Base-by-base conservation (phyloP, 768 basidiomycete species). In the Xerocomus potaroensis region DNA sequence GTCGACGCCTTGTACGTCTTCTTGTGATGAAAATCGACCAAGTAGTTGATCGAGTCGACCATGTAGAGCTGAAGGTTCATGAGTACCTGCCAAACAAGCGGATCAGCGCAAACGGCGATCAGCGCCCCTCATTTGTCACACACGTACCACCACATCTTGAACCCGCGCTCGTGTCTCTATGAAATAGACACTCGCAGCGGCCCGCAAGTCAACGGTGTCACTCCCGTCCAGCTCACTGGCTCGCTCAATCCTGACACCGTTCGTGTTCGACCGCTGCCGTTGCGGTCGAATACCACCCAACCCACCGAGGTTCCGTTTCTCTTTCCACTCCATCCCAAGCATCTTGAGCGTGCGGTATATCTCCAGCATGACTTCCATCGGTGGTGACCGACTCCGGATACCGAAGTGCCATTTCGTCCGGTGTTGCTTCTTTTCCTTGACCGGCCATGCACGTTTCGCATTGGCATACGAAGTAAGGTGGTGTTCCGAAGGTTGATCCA, bases 281-380 rank as follows among this genome's bases (percentile, higher is more conserved):
- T 43, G 61, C 27, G 55, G 49, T 26, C 35, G 56, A 14, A 78
- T 51, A 6, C 79, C 81, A 3, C 87, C 87, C 23, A 90, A 60
- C 5, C 85, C 83, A 1, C 87, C 87, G 2, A 91, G 66, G 49
- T 80, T 81, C 52, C 77, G 78, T 75, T 96, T 96, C 71, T 87
- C 83, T 65, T 90, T 90, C 96, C 96, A 99, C 68, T 99, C 91
- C 91, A 98, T 95, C 14, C 87, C 90, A 16, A 97, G 74, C 49
- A 83, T 73, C 69, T 87, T 86, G 41, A 99, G 70, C 34, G 94
- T 96, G 51, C 89, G 74, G 69, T 99, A 98, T 42, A 99, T 96
- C 76, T 97, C 95, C 21, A 96, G 71, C 94, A 99, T 97, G 19
- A 99, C 95, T 66, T 99, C 96, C 90, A 98, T 95, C 18, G 94